These are phyloP conservation scores for Candida maesae DNA, from an alignment of 805 yeast species.

Conservation along the genomic window DNA sequence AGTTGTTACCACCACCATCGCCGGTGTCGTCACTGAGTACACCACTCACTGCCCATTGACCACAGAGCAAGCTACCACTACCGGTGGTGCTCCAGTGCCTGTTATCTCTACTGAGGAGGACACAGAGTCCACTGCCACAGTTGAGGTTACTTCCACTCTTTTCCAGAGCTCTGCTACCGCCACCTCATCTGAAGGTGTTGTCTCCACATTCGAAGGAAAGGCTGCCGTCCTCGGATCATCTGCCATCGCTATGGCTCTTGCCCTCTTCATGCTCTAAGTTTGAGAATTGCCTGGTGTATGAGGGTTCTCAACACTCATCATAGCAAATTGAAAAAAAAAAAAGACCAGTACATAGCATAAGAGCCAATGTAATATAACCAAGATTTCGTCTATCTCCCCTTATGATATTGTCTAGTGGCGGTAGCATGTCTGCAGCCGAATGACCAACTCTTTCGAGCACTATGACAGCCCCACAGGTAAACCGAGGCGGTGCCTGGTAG, in stretches of 20 bases:
- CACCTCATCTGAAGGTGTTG: slow-evolving; percentile 1
- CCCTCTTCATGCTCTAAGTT: slow-evolving; percentile 4
- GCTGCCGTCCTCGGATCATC: slow-evolving; percentile 5
- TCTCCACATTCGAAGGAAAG: slow-evolving; percentile 6
- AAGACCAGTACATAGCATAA: too few relatives aligned
- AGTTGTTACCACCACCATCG: slow-evolving; percentile 7
- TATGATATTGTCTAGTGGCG: too few relatives aligned
- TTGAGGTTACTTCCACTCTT: slow-evolving; percentile 1
- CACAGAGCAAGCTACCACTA: neutral
- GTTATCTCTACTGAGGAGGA: neutral
- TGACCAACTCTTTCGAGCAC: too few relatives aligned
- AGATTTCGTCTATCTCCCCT: too few relatives aligned
- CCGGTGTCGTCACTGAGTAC: slow-evolving; percentile 7
- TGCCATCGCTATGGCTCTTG: neutral
- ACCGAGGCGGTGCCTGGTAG: too few relatives aligned
- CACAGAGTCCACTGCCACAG: neutral
- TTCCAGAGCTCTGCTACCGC: neutral
- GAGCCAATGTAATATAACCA: too few relatives aligned
- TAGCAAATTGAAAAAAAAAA: too few relatives aligned
- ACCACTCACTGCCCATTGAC: slow-evolving; percentile 12
- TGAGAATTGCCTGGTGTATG: neutral
- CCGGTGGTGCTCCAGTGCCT: neutral
- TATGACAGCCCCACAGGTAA: too few relatives aligned
- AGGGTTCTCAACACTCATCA: too few relatives aligned
- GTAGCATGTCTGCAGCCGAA: too few relatives aligned